Evolutionary conservation across 2,329 filamentous ascomycete genomes (phyloP).

Genomic region (Ceratocystiopsis brevicomis): DNA sequence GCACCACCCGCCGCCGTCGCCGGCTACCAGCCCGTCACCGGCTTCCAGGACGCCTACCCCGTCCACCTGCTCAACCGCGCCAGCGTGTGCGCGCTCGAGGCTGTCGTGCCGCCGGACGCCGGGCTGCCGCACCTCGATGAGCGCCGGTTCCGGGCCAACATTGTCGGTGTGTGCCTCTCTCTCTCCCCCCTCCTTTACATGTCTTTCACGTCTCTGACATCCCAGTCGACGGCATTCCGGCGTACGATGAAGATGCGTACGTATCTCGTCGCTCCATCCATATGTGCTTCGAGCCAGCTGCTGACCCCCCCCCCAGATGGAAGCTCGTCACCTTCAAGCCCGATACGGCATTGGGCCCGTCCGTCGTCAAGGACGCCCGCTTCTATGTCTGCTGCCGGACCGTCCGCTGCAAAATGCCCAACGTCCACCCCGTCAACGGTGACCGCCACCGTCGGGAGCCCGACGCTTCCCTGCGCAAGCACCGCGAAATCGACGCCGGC

Average conservation of each 20-base stretch:
- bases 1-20: conserved; percentile 38
- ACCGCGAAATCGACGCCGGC: conserved; percentile 41
- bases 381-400: conserved; percentile 46
- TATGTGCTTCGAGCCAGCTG: no score
- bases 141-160: conserved; percentile 50
- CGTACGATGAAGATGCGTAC: conserved; percentile 44
- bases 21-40: conserved; percentile 45
- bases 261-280: not conserved
- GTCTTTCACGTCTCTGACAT: not conserved
- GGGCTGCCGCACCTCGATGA: conserved; percentile 34
- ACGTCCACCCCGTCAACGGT: conserved; percentile 46
- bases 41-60: conserved; percentile 57
- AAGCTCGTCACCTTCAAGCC: conserved; percentile 36
- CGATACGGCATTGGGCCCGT: conserved; percentile 12
- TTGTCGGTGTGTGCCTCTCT: conserved; percentile 33
- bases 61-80: conserved; percentile 48
- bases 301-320: conserved; percentile 27
- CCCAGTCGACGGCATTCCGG: conserved; percentile 30
- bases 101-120: conserved; percentile 32
- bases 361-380: conserved; percentile 18
- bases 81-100: conserved; percentile 42
- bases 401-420: conserved; percentile 51
- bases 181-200: not conserved
- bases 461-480: conserved; percentile 36
- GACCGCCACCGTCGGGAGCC: conserved; percentile 35